Conservation (phyloP, 2,329 filamentous ascomycete genomes). For the Penicillium oxalicum region DNA sequence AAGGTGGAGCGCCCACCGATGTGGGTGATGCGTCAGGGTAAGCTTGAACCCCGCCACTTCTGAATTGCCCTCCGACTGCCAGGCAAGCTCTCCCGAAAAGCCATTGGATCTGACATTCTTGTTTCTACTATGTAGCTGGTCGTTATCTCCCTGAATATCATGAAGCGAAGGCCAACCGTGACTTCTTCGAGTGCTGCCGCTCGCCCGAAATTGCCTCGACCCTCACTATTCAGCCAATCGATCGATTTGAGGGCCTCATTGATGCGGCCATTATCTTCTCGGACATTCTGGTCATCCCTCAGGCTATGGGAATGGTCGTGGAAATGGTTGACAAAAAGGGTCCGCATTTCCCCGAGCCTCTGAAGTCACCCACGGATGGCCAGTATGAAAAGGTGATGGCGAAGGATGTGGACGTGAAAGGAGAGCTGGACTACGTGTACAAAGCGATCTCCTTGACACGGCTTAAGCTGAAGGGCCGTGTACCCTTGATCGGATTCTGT, state of each 20-base stretch:
- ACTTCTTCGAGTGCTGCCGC: conserved; percentile 98
- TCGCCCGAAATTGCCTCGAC: conserved; percentile 87
- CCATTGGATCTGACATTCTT: neutral
- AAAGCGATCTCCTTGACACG: conserved; percentile 87
- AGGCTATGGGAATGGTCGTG: conserved; percentile 97
- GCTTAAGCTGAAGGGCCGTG: conserved; percentile 77
- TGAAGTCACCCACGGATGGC: conserved; percentile 70
- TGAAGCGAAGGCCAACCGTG: conserved; percentile 78
- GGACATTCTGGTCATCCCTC: conserved; percentile 94
- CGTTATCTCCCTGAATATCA: conserved; percentile 98
- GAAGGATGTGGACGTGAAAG: conserved; percentile 73
- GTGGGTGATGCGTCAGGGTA: conserved; percentile 99
- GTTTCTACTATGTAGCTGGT: conserved; percentile 57
- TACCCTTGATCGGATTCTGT: conserved; percentile 93
- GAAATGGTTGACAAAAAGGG: conserved; percentile 98
- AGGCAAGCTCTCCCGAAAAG: too few relatives aligned
- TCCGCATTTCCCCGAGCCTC: conserved; percentile 83
- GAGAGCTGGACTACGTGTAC: conserved; percentile 90
- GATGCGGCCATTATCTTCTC: conserved; percentile 99
- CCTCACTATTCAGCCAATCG: conserved; percentile 88
- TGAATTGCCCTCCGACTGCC: neutral
- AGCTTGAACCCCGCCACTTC: conserved; percentile 17
- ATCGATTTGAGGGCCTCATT: conserved; percentile 81
- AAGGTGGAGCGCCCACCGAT: conserved; percentile 87
- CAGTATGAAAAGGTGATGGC: conserved; percentile 76